phyloP scores from a whole-genome alignment of 2,329 filamentous ascomycete genomes.

The Aspergillus tanneri region DNA sequence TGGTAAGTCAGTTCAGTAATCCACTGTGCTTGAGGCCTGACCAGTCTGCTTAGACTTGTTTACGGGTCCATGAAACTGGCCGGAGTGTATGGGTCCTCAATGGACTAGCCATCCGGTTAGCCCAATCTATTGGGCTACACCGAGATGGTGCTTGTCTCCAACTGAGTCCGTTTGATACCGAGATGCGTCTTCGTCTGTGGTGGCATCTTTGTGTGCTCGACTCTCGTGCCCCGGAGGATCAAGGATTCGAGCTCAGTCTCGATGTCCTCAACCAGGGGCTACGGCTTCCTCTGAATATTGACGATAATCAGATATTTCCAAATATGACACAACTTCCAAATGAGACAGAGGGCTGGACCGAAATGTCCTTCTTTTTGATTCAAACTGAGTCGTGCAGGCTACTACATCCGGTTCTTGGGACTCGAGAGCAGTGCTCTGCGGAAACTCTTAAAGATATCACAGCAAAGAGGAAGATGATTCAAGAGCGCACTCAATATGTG shows the following conservation, averaged over 20 bases:
- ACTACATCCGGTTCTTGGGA: background rate
- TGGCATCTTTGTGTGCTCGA: background rate
- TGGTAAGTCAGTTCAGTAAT: background rate
- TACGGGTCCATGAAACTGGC: conserved; percentile 2
- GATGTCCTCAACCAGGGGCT: background rate
- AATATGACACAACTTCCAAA: background rate
- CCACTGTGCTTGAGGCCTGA: background rate
- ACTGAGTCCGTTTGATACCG: background rate
- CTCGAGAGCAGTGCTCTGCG: background rate
- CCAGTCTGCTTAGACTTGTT: background rate
- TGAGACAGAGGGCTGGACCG: background rate
- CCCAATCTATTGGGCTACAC: background rate
- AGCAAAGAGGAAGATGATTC: background rate
- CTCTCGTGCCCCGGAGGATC: background rate
- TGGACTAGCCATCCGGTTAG: background rate
- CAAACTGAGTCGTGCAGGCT: background rate
- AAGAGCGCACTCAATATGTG: background rate
- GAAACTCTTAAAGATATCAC: background rate
- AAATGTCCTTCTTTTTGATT: background rate
- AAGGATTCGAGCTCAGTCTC: background rate
- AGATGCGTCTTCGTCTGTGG: background rate
- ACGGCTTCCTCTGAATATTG: background rate
- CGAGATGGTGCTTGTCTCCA: background rate
- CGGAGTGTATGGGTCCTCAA: conserved; percentile 1
- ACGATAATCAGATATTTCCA: background rate